A percentile compares a stretch with the other conserved stretches of the same genome.
Conservation (phyloP, 2,329 filamentous ascomycete genomes). For the Westerdykella ornata region DNA sequence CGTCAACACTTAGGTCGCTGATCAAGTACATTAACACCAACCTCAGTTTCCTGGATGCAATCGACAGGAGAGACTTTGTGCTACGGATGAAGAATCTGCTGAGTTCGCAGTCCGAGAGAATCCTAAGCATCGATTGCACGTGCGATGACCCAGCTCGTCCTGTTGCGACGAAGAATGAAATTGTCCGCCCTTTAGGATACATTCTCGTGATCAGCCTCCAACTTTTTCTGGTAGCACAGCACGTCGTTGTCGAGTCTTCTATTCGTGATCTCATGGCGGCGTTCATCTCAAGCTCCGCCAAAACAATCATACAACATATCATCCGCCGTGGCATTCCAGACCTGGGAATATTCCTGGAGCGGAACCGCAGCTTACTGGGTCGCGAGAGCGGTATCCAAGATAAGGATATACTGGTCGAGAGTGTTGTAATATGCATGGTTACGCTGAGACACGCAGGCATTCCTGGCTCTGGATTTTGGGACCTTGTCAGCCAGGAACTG, state of each 20-base stretch:
- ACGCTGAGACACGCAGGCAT: slow-evolving; percentile 30
- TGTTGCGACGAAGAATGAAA: neutral
- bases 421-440: slow-evolving; percentile 44
- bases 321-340: slow-evolving; percentile 29
- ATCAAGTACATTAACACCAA: slow-evolving; percentile 45
- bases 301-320: slow-evolving; percentile 33
- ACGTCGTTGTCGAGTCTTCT: slow-evolving; percentile 14
- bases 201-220: slow-evolving; percentile 28
- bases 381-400: slow-evolving; percentile 47
- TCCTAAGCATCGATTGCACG: slow-evolving; percentile 13
- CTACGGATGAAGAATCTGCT: slow-evolving; percentile 38
- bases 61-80: slow-evolving; percentile 48
- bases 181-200: slow-evolving; percentile 21
- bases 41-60: slow-evolving; percentile 49
- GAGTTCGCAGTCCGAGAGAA: slow-evolving; percentile 27
- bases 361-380: slow-evolving; percentile 36
- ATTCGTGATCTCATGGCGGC: slow-evolving; percentile 16
- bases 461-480: slow-evolving; percentile 39
- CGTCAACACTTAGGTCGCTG: slow-evolving; percentile 37
- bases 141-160: neutral
- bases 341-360: slow-evolving; percentile 42
- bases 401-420: slow-evolving; percentile 40
- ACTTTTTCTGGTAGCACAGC: slow-evolving; percentile 24
- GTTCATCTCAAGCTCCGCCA: slow-evolving; percentile 33
- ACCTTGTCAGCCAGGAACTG: slow-evolving; percentile 37